Percentiles rank a stretch among this genome's conserved stretches.
These are phyloP conservation scores for Poronia punctata DNA, from an alignment of 495 filamentous ascomycete genomes.

Conservation along the genomic window DNA sequence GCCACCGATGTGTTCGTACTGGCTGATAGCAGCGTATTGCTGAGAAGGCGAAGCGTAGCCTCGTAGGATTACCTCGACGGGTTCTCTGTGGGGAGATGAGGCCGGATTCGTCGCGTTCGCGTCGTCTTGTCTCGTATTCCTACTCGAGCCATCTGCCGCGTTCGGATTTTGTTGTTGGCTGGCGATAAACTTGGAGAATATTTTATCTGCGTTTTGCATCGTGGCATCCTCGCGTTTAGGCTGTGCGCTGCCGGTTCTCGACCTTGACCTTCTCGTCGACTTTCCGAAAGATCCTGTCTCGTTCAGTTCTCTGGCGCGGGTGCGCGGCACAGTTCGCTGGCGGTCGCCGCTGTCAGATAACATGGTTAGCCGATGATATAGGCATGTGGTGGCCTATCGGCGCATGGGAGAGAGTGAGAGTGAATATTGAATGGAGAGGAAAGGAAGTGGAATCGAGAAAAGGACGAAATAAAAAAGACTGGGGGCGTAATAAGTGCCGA, in stretches of 20 bases:
- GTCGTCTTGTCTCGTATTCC: conserved; percentile 29
- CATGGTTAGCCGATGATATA: conserved; percentile 14
- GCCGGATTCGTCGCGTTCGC: conserved; percentile 16
- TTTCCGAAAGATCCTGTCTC: conserved; percentile 52
- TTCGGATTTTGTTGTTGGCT: conserved; percentile 21
- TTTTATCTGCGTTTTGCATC: conserved; percentile 43
- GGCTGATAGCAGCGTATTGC: conserved; percentile 79
- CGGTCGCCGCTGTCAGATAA: conserved; percentile 16
- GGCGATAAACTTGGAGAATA: conserved; percentile 39
- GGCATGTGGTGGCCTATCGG: background rate
- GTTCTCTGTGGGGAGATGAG: conserved; percentile 29
- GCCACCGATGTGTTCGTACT: conserved; percentile 73
- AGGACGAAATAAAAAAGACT: conserved; percentile 1
- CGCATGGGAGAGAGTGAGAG: background rate
- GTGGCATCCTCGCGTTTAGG: conserved; percentile 49
- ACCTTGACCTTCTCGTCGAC: conserved; percentile 46
- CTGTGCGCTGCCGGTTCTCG: conserved; percentile 41
- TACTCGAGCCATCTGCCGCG: conserved; percentile 17
- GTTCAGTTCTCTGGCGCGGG: conserved; percentile 33
- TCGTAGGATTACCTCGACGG: conserved; percentile 75
- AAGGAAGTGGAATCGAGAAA: background rate
- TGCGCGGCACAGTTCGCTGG: conserved; percentile 22
- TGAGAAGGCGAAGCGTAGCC: conserved; percentile 64
- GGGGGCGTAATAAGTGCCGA: conserved; percentile 1
- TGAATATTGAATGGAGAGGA: background rate